Evolutionary conservation across 805 yeast genomes (phyloP).

Genomic region (Helenozyma rhizophorensis): DNA sequence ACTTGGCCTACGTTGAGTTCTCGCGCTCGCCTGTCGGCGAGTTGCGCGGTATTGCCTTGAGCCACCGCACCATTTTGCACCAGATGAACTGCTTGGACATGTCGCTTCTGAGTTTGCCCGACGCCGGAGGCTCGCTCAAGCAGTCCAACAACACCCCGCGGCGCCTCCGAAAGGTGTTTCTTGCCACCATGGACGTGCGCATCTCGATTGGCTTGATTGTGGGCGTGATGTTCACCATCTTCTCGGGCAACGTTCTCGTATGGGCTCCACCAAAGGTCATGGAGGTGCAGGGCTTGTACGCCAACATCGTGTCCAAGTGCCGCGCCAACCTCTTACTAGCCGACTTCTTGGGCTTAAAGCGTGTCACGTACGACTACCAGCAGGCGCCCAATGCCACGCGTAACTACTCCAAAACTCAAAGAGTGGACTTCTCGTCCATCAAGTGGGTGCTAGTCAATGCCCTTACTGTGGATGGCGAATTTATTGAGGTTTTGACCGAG

Average conservation of each 20-base stretch:
- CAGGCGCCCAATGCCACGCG: slow-evolving; percentile 81
- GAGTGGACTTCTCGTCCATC: slow-evolving; percentile 73
- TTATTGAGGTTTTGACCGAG: slow-evolving; percentile 80
- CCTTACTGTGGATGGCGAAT: slow-evolving; percentile 87
- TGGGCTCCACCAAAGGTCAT: slow-evolving; percentile 75
- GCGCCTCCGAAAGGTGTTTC: slow-evolving; percentile 49
- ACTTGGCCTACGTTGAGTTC: slow-evolving; percentile 90
- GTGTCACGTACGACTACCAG: slow-evolving; percentile 90
- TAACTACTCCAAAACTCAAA: slow-evolving; percentile 67
- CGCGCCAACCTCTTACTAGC: slow-evolving; percentile 73
- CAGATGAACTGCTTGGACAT: slow-evolving; percentile 78
- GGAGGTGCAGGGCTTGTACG: slow-evolving; percentile 82
- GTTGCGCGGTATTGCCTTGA: slow-evolving; percentile 86
- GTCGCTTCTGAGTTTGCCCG: slow-evolving; percentile 63
- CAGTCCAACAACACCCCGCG: slow-evolving; percentile 30
- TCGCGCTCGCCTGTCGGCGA: slow-evolving; percentile 89
- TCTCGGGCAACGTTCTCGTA: slow-evolving; percentile 74
- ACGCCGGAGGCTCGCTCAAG: slow-evolving; percentile 51
- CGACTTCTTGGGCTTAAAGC: slow-evolving; percentile 83
- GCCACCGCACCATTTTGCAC: slow-evolving; percentile 81
- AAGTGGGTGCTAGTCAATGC: slow-evolving; percentile 90
- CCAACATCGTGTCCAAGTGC: slow-evolving; percentile 67
- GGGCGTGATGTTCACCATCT: slow-evolving; percentile 77
- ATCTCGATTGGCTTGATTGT: slow-evolving; percentile 78
- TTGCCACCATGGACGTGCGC: slow-evolving; percentile 40